phyloP scores from a whole-genome alignment of 1,284 basidiomycete genomes.

The Ceratobasidium sp. region DNA sequence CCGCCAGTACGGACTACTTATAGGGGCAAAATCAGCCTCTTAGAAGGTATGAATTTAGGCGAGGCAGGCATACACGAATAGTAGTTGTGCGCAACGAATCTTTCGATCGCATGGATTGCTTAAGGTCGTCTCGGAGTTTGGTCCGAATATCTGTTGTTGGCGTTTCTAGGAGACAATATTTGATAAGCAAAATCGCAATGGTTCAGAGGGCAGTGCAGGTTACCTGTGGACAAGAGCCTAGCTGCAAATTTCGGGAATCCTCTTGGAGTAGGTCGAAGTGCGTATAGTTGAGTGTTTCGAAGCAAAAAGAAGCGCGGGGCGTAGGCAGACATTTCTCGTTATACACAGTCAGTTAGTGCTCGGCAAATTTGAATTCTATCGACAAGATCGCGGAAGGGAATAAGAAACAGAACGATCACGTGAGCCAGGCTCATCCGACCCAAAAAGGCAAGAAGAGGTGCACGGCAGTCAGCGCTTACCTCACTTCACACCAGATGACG shows the following conservation, averaged over 20 bases:
- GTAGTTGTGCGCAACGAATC: slow-evolving; percentile 48
- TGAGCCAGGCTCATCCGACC: too few species aligned
- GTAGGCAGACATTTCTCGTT: neutral
- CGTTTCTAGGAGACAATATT: neutral
- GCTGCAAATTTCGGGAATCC: neutral
- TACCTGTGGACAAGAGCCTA: slow-evolving; percentile 8
- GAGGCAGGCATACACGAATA: slow-evolving; percentile 44
- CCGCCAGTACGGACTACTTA: slow-evolving; percentile 46
- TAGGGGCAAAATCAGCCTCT: neutral
- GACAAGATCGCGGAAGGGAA: too few species aligned
- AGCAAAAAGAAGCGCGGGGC: neutral
- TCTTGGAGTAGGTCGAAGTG: neutral
- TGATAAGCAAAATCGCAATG: neutral
- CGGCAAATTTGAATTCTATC: too few species aligned
- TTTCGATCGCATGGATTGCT: slow-evolving; percentile 50
- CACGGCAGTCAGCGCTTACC: slow-evolving; percentile 1
- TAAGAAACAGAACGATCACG: too few species aligned
- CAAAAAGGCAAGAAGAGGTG: neutral
- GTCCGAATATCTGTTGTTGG: slow-evolving; percentile 35
- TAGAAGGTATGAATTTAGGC: neutral
- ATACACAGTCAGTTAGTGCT: too few species aligned
- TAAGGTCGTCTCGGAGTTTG: slow-evolving; percentile 47
- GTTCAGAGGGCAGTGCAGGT: too few species aligned
- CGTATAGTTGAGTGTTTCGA: neutral
- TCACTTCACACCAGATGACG: neutral